phyloP scores from a whole-genome alignment of 768 basidiomycete genomes.

The Serendipita sp. region DNA sequence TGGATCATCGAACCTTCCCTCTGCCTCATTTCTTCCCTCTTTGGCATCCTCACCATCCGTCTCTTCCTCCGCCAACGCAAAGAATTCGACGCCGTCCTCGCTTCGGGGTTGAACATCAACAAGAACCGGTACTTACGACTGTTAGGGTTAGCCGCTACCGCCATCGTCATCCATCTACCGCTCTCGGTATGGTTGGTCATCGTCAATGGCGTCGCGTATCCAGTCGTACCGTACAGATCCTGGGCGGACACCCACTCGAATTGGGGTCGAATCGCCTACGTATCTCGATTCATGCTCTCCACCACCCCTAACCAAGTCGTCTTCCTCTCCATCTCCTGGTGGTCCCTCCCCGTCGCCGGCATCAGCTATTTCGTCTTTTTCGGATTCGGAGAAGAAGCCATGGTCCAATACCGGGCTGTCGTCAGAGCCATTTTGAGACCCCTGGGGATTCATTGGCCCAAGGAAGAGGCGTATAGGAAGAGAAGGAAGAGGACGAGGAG shows the following conservation, averaged over 20 bases:
- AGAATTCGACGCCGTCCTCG: not conserved
- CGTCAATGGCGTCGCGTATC: not conserved
- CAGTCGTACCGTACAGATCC: constrained; percentile 26
- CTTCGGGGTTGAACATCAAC: not conserved
- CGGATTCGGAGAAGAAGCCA: constrained; percentile 45
- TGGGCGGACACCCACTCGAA: constrained; percentile 36
- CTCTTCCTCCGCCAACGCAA: not conserved
- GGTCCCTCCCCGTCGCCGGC: constrained; percentile 31
- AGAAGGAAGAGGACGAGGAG: not conserved
- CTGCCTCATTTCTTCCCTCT: not conserved
- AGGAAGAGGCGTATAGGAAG: not conserved
- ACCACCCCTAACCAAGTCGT: not conserved
- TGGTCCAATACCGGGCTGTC: constrained; percentile 31
- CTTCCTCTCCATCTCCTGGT: constrained; percentile 22
- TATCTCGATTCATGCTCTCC: not conserved
- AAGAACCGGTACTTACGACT: not conserved
- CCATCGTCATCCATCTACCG: not conserved
- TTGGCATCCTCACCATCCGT: not conserved
- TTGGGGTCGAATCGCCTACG: constrained; percentile 12
- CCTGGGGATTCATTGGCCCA: not conserved
- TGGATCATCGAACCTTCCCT: constrained; percentile 16
- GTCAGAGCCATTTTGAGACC: constrained; percentile 11
- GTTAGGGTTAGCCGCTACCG: not conserved
- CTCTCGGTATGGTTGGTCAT: not conserved
- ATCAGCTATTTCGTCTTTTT: constrained; percentile 52